Evolutionary conservation across 2,329 filamentous ascomycete species (phyloP).

Genomic region (Corynespora cassiicola): DNA sequence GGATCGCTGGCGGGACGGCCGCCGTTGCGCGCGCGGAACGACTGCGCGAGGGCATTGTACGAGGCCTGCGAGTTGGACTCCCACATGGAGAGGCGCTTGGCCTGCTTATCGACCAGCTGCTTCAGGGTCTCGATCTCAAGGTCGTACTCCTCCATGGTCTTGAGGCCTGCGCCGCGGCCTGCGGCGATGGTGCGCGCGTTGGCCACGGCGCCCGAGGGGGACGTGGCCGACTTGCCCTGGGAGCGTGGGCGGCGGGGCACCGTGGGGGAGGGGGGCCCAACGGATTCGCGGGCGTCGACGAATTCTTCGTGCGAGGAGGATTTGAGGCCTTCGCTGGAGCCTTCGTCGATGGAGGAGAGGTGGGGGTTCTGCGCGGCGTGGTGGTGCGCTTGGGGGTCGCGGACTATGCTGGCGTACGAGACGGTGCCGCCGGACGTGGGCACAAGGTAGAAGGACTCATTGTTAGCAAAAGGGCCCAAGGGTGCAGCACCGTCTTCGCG

Average conservation of each 20-base stretch:
- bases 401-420: constrained; percentile 88
- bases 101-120: constrained; percentile 83
- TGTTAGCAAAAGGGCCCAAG: constrained; percentile 63
- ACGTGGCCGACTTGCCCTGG: constrained; percentile 18
- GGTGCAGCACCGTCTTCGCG: constrained; percentile 67
- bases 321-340: constrained; percentile 46
- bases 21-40: constrained; percentile 55
- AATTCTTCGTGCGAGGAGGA: constrained; percentile 71
- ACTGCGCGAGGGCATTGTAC: constrained; percentile 85
- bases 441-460: constrained; percentile 81
- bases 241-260: constrained; percentile 45
- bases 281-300: constrained; percentile 81
- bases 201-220: constrained; percentile 20
- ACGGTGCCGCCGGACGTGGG: constrained; percentile 89
- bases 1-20: constrained; percentile 27
- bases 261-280: constrained; percentile 53
- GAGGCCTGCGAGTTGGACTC: constrained; percentile 91
- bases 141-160: constrained; percentile 84
- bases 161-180: constrained; percentile 51
- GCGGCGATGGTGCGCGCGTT: constrained; percentile 37
- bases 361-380: constrained; percentile 57
- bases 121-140: constrained; percentile 91
- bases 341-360: constrained; percentile 43
- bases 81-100: constrained; percentile 88
- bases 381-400: constrained; percentile 34